Percentiles rank a stretch among this genome's conserved stretches.
Conservation (phyloP, 495 filamentous ascomycete species). For the Trichoderma asperelloides region DNA sequence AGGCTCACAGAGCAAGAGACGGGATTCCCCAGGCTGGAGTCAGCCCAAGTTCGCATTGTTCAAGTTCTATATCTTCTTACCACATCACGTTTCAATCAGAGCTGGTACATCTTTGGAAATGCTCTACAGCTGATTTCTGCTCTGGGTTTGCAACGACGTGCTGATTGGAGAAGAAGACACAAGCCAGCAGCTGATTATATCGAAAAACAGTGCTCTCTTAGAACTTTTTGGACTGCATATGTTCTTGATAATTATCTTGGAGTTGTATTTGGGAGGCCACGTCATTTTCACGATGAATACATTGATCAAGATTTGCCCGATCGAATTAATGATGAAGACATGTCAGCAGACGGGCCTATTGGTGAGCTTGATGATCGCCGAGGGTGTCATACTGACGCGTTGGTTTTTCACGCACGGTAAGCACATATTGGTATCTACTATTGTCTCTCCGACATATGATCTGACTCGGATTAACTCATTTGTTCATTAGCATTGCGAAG, state of each 20-base stretch:
- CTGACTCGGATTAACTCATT: background rate
- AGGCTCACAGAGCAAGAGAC: slow-evolving; percentile 34
- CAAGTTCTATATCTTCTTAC: slow-evolving; percentile 38
- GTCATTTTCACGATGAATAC: slow-evolving; percentile 14
- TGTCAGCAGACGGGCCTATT: slow-evolving; percentile 14
- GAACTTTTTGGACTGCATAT: slow-evolving; percentile 14
- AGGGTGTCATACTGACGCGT: slow-evolving; percentile 17
- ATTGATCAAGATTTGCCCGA: slow-evolving; percentile 13
- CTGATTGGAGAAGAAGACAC: slow-evolving; percentile 6
- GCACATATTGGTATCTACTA: background rate
- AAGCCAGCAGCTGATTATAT: slow-evolving; percentile 17
- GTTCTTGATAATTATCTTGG: slow-evolving; percentile 20
- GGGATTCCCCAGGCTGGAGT: slow-evolving; percentile 35
- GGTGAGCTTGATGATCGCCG: background rate
- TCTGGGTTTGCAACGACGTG: slow-evolving; percentile 31
- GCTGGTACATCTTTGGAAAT: slow-evolving; percentile 42
- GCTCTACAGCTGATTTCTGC: slow-evolving; percentile 38
- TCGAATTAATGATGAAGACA: slow-evolving; percentile 20
- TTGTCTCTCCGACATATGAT: background rate
- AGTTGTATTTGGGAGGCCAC: slow-evolving; percentile 20
- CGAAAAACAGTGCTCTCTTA: slow-evolving; percentile 15
- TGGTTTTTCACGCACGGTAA: slow-evolving; percentile 22
- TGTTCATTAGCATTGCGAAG: slow-evolving; percentile 12
- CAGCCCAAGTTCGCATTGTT: slow-evolving; percentile 35
- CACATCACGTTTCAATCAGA: slow-evolving; percentile 41